phyloP scores from a whole-genome alignment of 2,329 filamentous ascomycete species.

The Scedosporium apiospermum region DNA sequence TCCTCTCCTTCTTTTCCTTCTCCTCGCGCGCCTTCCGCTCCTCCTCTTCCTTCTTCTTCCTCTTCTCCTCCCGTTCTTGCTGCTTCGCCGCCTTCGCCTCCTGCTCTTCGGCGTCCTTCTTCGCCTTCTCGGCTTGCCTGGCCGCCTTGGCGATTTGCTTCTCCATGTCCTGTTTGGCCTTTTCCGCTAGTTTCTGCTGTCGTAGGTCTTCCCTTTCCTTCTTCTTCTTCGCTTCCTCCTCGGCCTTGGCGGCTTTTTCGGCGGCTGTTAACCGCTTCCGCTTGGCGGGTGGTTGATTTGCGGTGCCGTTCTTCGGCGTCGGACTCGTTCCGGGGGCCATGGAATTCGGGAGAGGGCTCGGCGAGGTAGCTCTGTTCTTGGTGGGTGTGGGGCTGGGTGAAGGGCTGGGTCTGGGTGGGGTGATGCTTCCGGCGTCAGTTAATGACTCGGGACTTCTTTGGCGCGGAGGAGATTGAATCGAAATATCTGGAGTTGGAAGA shows the following conservation, averaged over 20 bases:
- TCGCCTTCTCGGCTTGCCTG: constrained; percentile 26
- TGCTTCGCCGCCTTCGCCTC: constrained; percentile 25
- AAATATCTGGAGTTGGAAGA: not conserved
- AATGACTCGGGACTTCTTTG: constrained; percentile 16
- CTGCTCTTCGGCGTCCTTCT: constrained; percentile 32
- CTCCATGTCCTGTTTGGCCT: constrained; percentile 29
- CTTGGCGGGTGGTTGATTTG: constrained; percentile 24
- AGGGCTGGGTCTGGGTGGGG: constrained; percentile 12
- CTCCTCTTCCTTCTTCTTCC: constrained; percentile 41
- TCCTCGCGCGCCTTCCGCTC: constrained; percentile 26
- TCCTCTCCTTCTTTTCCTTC: constrained; percentile 40
- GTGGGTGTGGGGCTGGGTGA: constrained; percentile 12
- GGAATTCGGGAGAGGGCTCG: not conserved
- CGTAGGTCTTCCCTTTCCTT: constrained; percentile 24
- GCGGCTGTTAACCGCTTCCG: constrained; percentile 31
- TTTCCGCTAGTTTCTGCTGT: constrained; percentile 22
- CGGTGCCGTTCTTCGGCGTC: not conserved
- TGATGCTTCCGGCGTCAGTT: constrained; percentile 33
- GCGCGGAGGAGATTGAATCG: not conserved
- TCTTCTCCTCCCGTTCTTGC: constrained; percentile 35
- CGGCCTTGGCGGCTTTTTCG: constrained; percentile 28
- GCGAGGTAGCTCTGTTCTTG: constrained; percentile 22
- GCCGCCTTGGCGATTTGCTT: constrained; percentile 18
- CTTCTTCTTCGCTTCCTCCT: constrained; percentile 25
- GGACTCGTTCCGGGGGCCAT: constrained; percentile 1